Conservation (phyloP, 139 green algal species). For the Haematococcus lacustris region DNA sequence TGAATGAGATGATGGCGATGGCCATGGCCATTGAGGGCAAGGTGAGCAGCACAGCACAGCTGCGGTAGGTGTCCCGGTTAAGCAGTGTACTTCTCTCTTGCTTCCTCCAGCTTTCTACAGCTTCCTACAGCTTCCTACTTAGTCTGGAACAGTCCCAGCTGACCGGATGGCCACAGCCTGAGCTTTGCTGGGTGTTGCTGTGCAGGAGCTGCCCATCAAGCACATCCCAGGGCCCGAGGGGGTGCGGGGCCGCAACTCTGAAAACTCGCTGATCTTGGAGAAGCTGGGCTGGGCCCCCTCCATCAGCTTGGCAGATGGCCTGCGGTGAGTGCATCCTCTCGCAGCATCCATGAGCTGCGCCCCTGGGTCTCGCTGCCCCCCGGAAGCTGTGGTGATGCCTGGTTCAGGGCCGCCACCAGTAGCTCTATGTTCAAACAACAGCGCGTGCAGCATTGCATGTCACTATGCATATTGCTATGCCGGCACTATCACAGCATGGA, state of each 20-base stretch:
- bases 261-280: slow-evolving; percentile 89
- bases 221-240: slow-evolving; percentile 97
- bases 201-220: slow-evolving; percentile 83
- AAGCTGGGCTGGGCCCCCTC: slow-evolving; percentile 96
- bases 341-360: not conserved
- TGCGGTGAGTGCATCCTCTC: slow-evolving; percentile 37
- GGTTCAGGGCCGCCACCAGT: not conserved
- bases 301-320: slow-evolving; percentile 78
- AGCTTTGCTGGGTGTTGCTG: not conserved
- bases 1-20: slow-evolving; percentile 92
- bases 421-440: slow-evolving; percentile 38
- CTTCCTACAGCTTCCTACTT: no score
- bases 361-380: no score
- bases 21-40: slow-evolving; percentile 1
- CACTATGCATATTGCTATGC: no score
- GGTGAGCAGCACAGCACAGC: not conserved
- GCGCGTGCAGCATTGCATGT: no score
- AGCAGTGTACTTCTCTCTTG: no score
- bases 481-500: no score
- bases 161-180: no score
- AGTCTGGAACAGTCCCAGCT: no score
- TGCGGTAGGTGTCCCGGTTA: not conserved
- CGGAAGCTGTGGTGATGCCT: not conserved
- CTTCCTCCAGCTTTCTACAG: no score
- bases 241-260: slow-evolving; percentile 93